Conservation (phyloP, 1,139 yeast genomes). For the Sugiyamaella xylanicola region DNA sequence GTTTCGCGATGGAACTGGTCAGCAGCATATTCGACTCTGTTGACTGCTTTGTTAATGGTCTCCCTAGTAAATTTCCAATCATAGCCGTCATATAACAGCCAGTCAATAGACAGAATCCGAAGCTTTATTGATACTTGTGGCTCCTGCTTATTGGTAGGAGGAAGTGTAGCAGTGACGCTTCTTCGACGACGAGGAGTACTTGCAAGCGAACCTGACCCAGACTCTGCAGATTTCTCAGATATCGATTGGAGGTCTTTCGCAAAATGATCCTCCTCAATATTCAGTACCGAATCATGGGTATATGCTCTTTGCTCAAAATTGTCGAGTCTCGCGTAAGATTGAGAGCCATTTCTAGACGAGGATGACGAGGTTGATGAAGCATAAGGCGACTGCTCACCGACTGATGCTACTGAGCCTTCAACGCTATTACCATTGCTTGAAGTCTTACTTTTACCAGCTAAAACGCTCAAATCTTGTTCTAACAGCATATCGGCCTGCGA, state of each 20-base stretch:
- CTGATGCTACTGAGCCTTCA: constrained; percentile 5
- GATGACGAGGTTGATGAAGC: constrained; percentile 13
- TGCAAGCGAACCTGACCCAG: neutral
- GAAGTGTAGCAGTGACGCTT: constrained; percentile 8
- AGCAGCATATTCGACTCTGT: constrained; percentile 57
- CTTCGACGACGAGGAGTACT: constrained; percentile 14
- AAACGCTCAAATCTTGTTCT: constrained; percentile 41
- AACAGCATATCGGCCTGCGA: constrained; percentile 40
- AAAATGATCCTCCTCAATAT: constrained; percentile 55
- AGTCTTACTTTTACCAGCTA: constrained; percentile 29
- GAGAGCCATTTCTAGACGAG: constrained; percentile 1
- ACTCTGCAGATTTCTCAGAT: constrained; percentile 6
- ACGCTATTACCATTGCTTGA: neutral
- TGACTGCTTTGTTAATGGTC: constrained; percentile 64
- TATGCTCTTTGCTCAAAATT: constrained; percentile 36
- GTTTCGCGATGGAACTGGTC: constrained; percentile 37
- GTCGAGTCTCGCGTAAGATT: constrained; percentile 10
- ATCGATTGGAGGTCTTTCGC: constrained; percentile 24
- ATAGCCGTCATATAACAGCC: constrained; percentile 83
- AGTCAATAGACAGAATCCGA: constrained; percentile 34
- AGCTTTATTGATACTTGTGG: constrained; percentile 9
- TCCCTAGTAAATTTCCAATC: constrained; percentile 85
- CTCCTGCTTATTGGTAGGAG: neutral
- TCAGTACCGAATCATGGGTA: constrained; percentile 37
- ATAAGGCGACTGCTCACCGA: constrained; percentile 7